Conservation (phyloP, 2,329 filamentous ascomycete species). For the Beauveria scarabaeidicola region DNA sequence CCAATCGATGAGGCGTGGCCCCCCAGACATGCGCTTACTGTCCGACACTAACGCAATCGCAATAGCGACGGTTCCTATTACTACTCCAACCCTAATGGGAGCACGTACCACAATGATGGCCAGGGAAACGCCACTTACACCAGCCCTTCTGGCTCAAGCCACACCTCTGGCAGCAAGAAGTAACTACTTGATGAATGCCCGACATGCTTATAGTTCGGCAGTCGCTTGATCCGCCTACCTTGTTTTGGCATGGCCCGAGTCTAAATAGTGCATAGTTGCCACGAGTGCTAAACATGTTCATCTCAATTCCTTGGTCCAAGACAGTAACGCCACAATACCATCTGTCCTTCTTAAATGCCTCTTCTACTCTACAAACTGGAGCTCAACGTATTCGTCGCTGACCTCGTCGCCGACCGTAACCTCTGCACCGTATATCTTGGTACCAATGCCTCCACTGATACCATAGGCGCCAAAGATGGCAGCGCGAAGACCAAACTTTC, state of each 20-base stretch:
- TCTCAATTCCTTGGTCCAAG: no score
- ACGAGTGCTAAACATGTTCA: not conserved
- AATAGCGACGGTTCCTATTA: constrained; percentile 59
- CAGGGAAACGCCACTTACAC: constrained; percentile 53
- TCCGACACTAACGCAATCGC: not conserved
- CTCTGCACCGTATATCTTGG: not conserved
- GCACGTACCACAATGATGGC: constrained; percentile 59
- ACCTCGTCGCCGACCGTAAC: not conserved
- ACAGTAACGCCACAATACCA: no score
- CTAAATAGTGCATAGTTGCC: no score
- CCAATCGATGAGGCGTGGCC: constrained; percentile 42
- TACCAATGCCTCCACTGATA: not conserved
- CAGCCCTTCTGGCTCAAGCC: constrained; percentile 33
- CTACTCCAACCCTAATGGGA: constrained; percentile 61
- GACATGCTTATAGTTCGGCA: not conserved
- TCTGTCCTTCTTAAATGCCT: not conserved
- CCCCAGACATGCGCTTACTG: not conserved
- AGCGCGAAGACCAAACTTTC: not conserved
- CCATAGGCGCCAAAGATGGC: not conserved
- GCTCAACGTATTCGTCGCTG: constrained; percentile 1
- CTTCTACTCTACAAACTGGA: not conserved
- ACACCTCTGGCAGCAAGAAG: constrained; percentile 22
- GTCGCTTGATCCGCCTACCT: not conserved
- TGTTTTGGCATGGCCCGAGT: not conserved
- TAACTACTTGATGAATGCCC: not conserved